Base-by-base conservation (phyloP, 768 basidiomycete species). In the Leccinum fibrillosum region DNA sequence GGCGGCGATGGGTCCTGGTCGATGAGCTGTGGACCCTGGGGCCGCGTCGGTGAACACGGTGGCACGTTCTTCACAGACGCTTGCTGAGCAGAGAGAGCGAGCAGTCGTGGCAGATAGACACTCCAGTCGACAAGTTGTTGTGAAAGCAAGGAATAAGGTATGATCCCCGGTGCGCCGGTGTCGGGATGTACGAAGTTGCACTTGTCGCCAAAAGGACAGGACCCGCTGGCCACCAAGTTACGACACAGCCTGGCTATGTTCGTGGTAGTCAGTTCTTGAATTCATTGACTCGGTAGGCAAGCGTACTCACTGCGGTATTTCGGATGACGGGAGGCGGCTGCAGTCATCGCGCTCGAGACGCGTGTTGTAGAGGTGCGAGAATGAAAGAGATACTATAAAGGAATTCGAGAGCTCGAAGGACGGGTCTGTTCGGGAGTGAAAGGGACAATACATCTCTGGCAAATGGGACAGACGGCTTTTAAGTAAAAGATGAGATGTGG, bases 121-220 rank as follows among this genome's bases (percentile, higher is more conserved):
- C 55, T 64, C 70, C 64, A 69, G 12, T 55, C 54, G 37, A 64
- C 30, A 35, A 58, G 52, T 3, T 60, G 58, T 53, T 53, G 62
- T 28, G 64, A 54, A 23, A 67, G 62, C 1, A 65, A 56, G 15
- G 56, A 62, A 50, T 62, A 59, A 12, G 63, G 58, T 49, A 60
- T 42, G 28, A 54, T 52, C n/a, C 56, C 52, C 39, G 45, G 39
- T 2, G 55, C 30, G 28, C 28, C 28, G 5, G 42, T 44, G 42
- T 44, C 42, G 9, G 72, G 71, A 57, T 78, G 76, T 34, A 77
- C 35, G 66, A 76, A 78, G 35, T 65, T 76, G 66, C 77, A 78
- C 35, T 66, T 67, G 21, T 67, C 62, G 58, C 75, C 77, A 58
- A 73, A 75, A 19, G 72, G 67, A 64, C 76, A 78, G 58, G 64